Conservation (phyloP, 306 rosid genomes). For the Ormosia semicastrata region DNA sequence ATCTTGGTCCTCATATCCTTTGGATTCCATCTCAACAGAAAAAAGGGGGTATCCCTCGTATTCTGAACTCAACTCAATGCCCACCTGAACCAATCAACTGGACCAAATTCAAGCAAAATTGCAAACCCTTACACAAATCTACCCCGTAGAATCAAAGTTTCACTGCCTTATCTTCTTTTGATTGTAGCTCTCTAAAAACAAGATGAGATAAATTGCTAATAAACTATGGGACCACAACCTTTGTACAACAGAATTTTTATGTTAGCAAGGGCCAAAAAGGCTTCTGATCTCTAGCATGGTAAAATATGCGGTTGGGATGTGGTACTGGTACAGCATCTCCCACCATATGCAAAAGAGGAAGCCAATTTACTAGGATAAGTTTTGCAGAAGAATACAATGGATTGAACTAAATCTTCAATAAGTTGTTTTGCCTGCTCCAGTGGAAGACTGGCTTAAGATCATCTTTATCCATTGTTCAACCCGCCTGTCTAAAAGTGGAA, state of each 20-base stretch:
- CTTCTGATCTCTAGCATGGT: slow-evolving; percentile 14
- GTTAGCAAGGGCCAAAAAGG: background rate
- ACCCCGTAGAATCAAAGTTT: slow-evolving; percentile 1
- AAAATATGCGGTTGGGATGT: slow-evolving; percentile 22
- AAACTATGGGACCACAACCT: background rate
- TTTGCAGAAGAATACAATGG: slow-evolving; percentile 12
- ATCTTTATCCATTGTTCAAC: slow-evolving; percentile 24
- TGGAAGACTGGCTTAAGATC: slow-evolving; percentile 12
- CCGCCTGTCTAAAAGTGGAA: slow-evolving; percentile 31
- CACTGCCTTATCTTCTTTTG: slow-evolving; percentile 8
- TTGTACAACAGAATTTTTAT: slow-evolving; percentile 13
- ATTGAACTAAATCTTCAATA: slow-evolving; percentile 8
- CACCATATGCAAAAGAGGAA: slow-evolving; percentile 14
- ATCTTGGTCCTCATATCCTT: background rate
- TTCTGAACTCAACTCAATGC: background rate
- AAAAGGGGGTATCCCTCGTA: background rate
- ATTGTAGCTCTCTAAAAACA: background rate
- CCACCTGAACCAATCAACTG: background rate
- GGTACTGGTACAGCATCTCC: slow-evolving; percentile 20
- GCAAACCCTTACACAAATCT: background rate
- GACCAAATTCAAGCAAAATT: background rate
- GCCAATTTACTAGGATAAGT: background rate
- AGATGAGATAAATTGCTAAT: background rate
- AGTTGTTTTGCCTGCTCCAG: slow-evolving; percentile 17
- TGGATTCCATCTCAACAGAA: background rate